A percentile compares a stretch with the other conserved stretches of the same genome.
Evolutionary conservation across 2,329 filamentous ascomycete species (phyloP).

Genomic region (Fusarium haematococcum): DNA sequence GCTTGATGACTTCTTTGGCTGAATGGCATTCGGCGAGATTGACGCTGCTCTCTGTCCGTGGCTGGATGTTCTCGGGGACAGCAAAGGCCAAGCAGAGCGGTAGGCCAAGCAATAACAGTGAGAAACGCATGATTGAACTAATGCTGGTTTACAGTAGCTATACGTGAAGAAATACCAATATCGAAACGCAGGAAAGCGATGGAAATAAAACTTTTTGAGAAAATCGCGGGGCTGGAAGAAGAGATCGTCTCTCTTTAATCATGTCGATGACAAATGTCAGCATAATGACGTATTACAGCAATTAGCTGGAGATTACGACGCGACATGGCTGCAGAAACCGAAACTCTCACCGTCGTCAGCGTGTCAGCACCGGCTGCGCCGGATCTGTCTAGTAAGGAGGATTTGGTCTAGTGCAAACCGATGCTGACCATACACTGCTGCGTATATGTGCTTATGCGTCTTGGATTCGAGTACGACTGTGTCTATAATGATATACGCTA

Average conservation of each 20-base stretch:
- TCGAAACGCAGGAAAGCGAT: background rate
- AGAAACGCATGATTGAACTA: background rate
- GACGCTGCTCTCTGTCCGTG: background rate
- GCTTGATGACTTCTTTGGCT: constrained; percentile 57
- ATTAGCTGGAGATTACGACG: background rate
- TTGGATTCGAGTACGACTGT: background rate
- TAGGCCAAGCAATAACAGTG: background rate
- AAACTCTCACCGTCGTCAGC: background rate
- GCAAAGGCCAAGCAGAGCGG: constrained; percentile 4
- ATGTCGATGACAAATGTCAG: background rate
- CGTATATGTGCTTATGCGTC: background rate
- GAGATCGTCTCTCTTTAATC: background rate
- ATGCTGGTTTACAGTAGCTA: background rate
- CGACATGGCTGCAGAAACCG: background rate
- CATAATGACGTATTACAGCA: background rate
- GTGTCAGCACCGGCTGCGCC: background rate
- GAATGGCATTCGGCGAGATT: constrained; percentile 20
- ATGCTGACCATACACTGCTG: background rate
- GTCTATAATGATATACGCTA: background rate
- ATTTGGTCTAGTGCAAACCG: background rate
- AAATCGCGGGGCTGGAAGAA: background rate
- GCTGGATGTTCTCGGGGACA: constrained; percentile 6
- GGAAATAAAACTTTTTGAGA: background rate
- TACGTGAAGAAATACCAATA: background rate
- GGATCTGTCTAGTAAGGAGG: background rate